Base-by-base conservation (phyloP, 2,329 filamentous ascomycete species). In the Didymella sp. region DNA sequence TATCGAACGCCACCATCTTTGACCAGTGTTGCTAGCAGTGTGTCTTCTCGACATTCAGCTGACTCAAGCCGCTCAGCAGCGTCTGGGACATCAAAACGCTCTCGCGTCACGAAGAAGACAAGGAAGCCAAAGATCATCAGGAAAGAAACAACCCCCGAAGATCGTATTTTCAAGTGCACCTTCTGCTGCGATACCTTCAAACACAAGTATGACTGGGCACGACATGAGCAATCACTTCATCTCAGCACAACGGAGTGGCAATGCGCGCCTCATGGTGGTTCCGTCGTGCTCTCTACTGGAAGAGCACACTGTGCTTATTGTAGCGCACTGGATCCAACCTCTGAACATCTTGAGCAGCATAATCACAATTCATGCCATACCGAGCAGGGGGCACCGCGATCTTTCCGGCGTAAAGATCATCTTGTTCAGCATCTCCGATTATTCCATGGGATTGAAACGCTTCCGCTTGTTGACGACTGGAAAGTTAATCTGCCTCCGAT, bases 1-100 rank as follows among this genome's bases (percentile, higher is more conserved):
- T 64, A 57, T 56, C 59, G 54, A 57, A 81, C 62, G 78, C 83
- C 55, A 63, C 80, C 65, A 81, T 83, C 59, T 78, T 74, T 65
- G 60, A 72, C 61, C 63, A 77, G 50, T 78, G 79, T 61, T 31
- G 68, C 59, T 35, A 76, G 63, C 80, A 80, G 62, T 74, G 77
- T 64, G 74, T 81, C 54, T 74, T 79, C 67, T 81, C 80, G 44
- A 71, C 79, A 49, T 79, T 81, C 64, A 69, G 80, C 55, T 77
- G 81, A 60, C 79, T 81, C 45, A 76, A 78, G 54, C 44, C 66
- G 53, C 50, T 76, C 51, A 86, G 85, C 84, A 56, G 92, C 84
- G 85, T 85, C 50, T 85, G 84, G 84, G 82, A 81, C 66, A 79
- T 80, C 46, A 77, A 78, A 24, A 79, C 80, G 13, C 75, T 76